phyloP scores from a whole-genome alignment of 345 rosid species.

The Physaria fendleri region DNA sequence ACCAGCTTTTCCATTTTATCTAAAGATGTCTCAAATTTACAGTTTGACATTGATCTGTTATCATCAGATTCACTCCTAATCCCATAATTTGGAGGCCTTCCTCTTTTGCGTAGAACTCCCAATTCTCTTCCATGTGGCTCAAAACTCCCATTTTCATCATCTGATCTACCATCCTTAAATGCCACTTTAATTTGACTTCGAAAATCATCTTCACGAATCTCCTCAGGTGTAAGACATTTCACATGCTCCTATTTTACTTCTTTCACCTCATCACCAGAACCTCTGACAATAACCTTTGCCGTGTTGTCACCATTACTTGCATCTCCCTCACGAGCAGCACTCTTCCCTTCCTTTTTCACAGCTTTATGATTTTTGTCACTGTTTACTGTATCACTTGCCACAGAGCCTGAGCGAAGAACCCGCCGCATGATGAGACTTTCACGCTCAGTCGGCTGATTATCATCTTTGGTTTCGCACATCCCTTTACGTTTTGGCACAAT shows the following conservation, averaged over 20 bases:
- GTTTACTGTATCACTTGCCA: background rate
- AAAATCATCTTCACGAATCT: background rate
- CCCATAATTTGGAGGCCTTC: slow-evolving; percentile 32
- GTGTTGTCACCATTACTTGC: background rate
- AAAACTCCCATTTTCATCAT: slow-evolving; percentile 6
- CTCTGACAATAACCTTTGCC: background rate
- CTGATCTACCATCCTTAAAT: background rate
- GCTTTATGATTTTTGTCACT: background rate
- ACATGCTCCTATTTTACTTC: slow-evolving; percentile 7
- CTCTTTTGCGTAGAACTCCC: slow-evolving; percentile 19
- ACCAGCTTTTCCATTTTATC: background rate
- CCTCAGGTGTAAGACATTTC: background rate
- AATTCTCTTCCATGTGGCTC: background rate
- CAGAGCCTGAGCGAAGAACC: slow-evolving; percentile 46
- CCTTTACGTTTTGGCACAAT: slow-evolving; percentile 8
- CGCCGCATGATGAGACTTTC: slow-evolving; percentile 27
- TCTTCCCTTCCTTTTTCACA: slow-evolving; percentile 8
- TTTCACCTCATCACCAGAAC: background rate
- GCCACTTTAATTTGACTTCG: background rate
- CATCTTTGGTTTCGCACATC: slow-evolving; percentile 10
- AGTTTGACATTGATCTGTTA: background rate
- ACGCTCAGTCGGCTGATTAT: slow-evolving; percentile 8
- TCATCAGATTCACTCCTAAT: slow-evolving; percentile 11
- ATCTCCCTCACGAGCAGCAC: background rate
- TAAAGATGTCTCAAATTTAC: slow-evolving; percentile 19